Percentiles rank a stretch among this genome's conserved stretches.
Conservation (phyloP, 2,329 filamentous ascomycete genomes). For the Colletotrichum viniferum region DNA sequence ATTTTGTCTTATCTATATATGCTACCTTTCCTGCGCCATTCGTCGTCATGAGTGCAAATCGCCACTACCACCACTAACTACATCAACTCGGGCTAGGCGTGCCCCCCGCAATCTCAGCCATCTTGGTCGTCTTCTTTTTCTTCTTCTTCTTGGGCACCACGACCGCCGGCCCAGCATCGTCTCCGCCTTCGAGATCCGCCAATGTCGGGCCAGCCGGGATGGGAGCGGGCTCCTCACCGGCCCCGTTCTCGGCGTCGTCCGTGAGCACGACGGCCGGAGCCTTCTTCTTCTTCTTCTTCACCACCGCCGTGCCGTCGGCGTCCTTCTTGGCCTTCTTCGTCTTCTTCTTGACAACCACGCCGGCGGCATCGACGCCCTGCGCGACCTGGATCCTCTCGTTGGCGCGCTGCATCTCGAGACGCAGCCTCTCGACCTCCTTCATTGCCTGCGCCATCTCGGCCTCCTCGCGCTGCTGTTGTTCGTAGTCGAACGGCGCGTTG, state of each 20-base stretch:
- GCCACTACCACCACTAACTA: neutral
- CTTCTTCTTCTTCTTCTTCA: constrained; percentile 56
- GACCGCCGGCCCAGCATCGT: neutral
- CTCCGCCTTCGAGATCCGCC: neutral
- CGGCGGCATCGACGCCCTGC: constrained; percentile 69
- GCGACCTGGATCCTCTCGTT: constrained; percentile 77
- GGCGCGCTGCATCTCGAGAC: constrained; percentile 87
- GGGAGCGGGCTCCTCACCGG: neutral
- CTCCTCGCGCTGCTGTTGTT: constrained; percentile 76
- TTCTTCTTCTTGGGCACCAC: constrained; percentile 45
- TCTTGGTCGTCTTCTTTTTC: constrained; percentile 36
- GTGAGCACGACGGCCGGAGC: constrained; percentile 33
- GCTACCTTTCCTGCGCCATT: neutral
- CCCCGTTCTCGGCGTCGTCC: constrained; percentile 11
- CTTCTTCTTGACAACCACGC: constrained; percentile 69
- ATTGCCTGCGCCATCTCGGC: constrained; percentile 88
- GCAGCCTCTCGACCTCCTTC: constrained; percentile 83
- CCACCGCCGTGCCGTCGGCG: constrained; percentile 31
- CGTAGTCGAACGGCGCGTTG: constrained; percentile 56
- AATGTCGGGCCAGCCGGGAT: neutral
- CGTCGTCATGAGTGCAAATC: neutral
- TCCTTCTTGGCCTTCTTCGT: constrained; percentile 65
- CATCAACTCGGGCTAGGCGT: neutral
- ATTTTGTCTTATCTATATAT: neutral
- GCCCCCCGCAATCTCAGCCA: constrained; percentile 16